Conservation (phyloP, 2,329 filamentous ascomycete species). For the Colletotrichum liaoningense region DNA sequence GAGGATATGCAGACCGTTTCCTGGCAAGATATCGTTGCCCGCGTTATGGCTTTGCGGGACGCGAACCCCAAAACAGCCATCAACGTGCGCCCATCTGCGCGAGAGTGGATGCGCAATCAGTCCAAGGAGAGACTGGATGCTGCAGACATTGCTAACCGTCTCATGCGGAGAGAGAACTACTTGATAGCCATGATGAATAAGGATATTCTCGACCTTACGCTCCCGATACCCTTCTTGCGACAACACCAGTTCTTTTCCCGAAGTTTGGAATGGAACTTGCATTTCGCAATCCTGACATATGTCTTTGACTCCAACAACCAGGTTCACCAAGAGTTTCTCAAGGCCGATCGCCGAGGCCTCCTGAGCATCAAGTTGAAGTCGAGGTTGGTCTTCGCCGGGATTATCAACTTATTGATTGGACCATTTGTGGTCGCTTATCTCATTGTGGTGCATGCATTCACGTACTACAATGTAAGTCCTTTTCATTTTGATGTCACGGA, state of each 20-base stretch:
- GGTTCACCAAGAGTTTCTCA: conserved; percentile 86
- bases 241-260: conserved; percentile 87
- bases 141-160: conserved; percentile 94
- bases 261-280: conserved; percentile 91
- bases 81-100: conserved; percentile 63
- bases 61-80: conserved; percentile 83
- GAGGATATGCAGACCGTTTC: conserved; percentile 93
- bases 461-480: conserved; percentile 83
- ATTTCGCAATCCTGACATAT: conserved; percentile 91
- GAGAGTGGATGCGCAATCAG: conserved; percentile 78
- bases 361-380: conserved; percentile 82
- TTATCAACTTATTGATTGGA: conserved; percentile 87
- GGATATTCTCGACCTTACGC: conserved; percentile 87
- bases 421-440: conserved; percentile 91
- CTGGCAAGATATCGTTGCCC: conserved; percentile 90
- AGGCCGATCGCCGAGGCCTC: conserved; percentile 81
- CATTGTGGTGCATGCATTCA: conserved; percentile 90
- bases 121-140: conserved; percentile 96
- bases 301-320: conserved; percentile 93
- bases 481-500: neutral
- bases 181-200: conserved; percentile 98
- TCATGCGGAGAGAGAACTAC: conserved; percentile 98
- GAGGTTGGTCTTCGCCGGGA: conserved; percentile 83
- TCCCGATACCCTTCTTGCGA: conserved; percentile 86
- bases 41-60: conserved; percentile 86